Evolutionary conservation across 2,329 filamentous ascomycete species (phyloP).

Genomic region (Thielaviopsis euricoi): DNA sequence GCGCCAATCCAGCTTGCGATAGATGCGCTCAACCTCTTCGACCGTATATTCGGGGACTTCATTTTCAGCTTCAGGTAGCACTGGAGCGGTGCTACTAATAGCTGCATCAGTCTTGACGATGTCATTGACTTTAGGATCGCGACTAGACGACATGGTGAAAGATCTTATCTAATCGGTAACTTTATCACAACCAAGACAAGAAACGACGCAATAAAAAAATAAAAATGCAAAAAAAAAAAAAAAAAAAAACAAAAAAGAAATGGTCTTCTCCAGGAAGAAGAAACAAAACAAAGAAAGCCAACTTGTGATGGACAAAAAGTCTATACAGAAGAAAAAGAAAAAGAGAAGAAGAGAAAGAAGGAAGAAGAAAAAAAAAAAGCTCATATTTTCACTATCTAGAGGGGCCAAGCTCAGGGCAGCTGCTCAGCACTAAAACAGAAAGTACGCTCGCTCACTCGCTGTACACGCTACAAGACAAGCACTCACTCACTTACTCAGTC

Average conservation of each 20-base stretch:
- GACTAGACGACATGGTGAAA: not conserved
- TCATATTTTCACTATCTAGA: too few species aligned
- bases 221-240: conserved; percentile 1
- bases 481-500: too few species aligned
- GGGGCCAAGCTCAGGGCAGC: too few species aligned
- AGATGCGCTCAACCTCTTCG: conserved; percentile 37
- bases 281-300: conserved; percentile 6
- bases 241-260: not conserved
- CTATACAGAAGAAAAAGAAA: too few species aligned
- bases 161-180: too few species aligned
- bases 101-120: too few species aligned
- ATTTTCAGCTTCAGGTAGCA: conserved; percentile 6
- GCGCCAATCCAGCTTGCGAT: conserved; percentile 39
- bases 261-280: conserved; percentile 6
- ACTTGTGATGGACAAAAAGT: not conserved
- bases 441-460: too few species aligned
- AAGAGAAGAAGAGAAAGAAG: not conserved
- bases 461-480: too few species aligned
- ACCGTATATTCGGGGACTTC: conserved; percentile 26
- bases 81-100: too few species aligned
- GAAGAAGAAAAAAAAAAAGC: not conserved
- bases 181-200: not conserved
- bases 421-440: too few species aligned
- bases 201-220: not conserved
- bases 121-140: not conserved